These are phyloP conservation scores for Alnus glutinosa DNA, from an alignment of 306 rosid genomes.

Conservation along the genomic window DNA sequence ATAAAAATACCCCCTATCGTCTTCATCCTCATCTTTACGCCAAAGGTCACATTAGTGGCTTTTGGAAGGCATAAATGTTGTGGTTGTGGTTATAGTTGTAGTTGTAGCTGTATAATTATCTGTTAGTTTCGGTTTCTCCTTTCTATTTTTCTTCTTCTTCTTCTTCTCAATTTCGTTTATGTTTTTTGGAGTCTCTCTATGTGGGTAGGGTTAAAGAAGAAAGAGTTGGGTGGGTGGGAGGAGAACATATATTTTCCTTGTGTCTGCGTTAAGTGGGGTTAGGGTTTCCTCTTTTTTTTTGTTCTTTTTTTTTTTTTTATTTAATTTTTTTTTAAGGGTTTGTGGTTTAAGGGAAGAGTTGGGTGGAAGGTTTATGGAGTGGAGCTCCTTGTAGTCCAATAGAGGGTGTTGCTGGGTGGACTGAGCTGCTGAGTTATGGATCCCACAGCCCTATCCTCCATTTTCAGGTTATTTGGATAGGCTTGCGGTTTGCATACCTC, in stretches of 20 bases:
- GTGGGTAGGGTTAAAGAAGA: too few species aligned
- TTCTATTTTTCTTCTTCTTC: too few species aligned
- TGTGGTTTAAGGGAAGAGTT: too few species aligned
- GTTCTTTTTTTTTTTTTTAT: too few species aligned
- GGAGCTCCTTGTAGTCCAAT: slow-evolving; percentile 97
- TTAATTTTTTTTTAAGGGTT: background rate
- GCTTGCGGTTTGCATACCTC: slow-evolving; percentile 79
- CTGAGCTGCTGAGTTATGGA: slow-evolving; percentile 92
- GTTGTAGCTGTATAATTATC: too few species aligned
- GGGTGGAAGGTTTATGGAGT: slow-evolving; percentile 30
- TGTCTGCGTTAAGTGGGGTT: background rate
- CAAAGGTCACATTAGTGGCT: background rate
- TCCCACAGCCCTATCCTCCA: slow-evolving; percentile 72
- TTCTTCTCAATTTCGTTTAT: background rate
- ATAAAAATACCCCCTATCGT: slow-evolving; percentile 14
- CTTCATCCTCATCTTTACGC: background rate
- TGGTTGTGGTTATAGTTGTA: background rate
- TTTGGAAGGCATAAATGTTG: background rate
- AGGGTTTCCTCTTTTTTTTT: background rate
- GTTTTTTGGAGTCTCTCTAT: too few species aligned
- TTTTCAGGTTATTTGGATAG: slow-evolving; percentile 29
- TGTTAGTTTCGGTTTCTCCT: background rate
- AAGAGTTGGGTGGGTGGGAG: background rate
- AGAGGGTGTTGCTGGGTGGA: slow-evolving; percentile 63
- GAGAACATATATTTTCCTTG: background rate